These are phyloP conservation scores for Trichophyton schoenleinii DNA, from an alignment of 2,329 filamentous ascomycete species.

Conservation along the genomic window DNA sequence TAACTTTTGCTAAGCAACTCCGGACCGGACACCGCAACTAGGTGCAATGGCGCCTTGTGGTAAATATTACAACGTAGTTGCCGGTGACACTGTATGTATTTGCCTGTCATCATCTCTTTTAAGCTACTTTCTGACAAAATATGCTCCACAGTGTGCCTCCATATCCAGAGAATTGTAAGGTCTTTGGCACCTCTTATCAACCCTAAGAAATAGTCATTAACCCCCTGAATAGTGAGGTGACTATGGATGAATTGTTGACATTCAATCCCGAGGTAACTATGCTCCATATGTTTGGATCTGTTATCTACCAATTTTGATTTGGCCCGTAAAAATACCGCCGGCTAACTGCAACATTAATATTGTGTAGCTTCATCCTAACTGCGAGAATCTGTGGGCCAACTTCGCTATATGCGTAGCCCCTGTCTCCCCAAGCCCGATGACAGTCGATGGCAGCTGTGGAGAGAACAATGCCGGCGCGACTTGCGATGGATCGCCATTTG, in stretches of 20 bases:
- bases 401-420: constrained; percentile 14
- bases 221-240: constrained; percentile 1
- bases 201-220: background rate
- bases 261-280: constrained; percentile 11
- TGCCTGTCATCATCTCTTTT: background rate
- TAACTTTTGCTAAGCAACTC: constrained; percentile 6
- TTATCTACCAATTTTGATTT: background rate
- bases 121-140: background rate
- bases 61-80: constrained; percentile 11
- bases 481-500: constrained; percentile 9
- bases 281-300: background rate
- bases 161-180: constrained; percentile 12
- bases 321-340: too few relatives aligned
- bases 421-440: constrained; percentile 3
- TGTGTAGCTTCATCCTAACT: constrained; percentile 10
- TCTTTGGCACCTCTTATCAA: background rate
- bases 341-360: background rate
- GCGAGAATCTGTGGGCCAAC: constrained; percentile 12
- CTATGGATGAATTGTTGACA: constrained; percentile 6
- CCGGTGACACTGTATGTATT: constrained; percentile 13
- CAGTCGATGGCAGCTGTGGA: constrained; percentile 8
- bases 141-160: constrained; percentile 9
- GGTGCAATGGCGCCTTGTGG: constrained; percentile 11
- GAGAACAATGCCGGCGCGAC: background rate
- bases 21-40: constrained; percentile 10